Evolutionary conservation across 192 early-diverging fungal species (phyloP), one percentile per base, ranked within the genome.

Genomic region (Kickxella alabastrina): DNA sequence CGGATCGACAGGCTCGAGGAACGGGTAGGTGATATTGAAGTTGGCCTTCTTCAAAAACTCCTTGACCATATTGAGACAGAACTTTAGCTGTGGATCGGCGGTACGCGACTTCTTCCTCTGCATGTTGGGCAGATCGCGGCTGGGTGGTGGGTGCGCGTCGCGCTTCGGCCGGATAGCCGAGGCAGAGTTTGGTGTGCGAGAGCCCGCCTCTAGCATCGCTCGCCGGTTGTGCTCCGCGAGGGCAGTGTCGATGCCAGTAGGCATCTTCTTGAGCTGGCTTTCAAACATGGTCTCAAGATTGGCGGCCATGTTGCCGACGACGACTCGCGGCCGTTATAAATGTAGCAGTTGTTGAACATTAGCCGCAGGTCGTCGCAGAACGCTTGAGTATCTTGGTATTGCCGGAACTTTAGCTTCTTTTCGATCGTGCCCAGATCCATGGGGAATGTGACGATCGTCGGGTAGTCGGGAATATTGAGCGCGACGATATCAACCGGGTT

Each of bases 1-100:
- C 17, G 79, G 83, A 55, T 97, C 93, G 26, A 99, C 95, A 7
- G 97, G 93, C 43, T 80, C 75, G 39, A 86, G 60, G 49, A 92
- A 92, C 14, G 86, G 86, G 23, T 82, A 85, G 25, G 80, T 81
- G 37, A 87, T 83, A 49, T 82, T 79, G 38, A 77, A 80, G 66
- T 88, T 78, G 47, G 77, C 65, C 64, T 78, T 80, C 36, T 88
- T 88, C 52, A 79, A 73, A 49, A 91, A 74, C 42, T 91, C 88
- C 39, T 65, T 59, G 27, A 87, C 43, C 35, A 84, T 77, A 24
- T 67, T 68, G 28, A 74, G 64, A 59, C 87, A 88, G 55, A 82
- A 85, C 39, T 68, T 68, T 58, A 87, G 68, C 51, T 87, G 82
- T 23, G 79, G 65, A 49, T 83, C 83, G 8, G 73, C 37, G 1